phyloP scores from a whole-genome alignment of 1,139 yeast genomes.

The Candida labiduridarum region DNA sequence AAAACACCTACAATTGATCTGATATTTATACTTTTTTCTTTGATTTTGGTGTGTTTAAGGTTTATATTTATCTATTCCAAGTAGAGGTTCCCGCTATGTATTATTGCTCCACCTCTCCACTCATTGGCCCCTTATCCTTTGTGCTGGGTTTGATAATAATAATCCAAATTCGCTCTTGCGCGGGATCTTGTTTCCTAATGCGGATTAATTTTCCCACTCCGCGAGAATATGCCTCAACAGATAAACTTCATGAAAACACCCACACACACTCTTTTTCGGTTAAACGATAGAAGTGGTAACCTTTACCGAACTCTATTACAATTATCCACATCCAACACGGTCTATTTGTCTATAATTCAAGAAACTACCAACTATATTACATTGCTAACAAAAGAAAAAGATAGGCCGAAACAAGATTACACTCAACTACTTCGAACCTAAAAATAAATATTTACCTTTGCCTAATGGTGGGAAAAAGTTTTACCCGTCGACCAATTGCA shows the following conservation, averaged over 20 bases:
- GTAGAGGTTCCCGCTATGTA: background rate
- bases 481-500: conserved; percentile 32
- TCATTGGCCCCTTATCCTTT: background rate
- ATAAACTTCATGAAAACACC: background rate
- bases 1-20: background rate
- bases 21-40: conserved; percentile 1
- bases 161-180: background rate
- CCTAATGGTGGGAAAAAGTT: no score
- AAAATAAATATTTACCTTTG: background rate
- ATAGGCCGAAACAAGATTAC: no score
- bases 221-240: background rate
- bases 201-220: background rate
- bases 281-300: background rate
- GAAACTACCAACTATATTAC: no score
- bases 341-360: no score
- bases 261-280: background rate
- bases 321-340: no score
- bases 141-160: background rate
- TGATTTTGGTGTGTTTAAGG: no score
- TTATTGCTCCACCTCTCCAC: background rate
- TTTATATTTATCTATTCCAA: no score
- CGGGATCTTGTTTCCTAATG: background rate
- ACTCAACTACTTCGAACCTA: no score
- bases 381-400: no score
- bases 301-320: no score